Conservation (phyloP, 2,329 filamentous ascomycete species). For the Fusarium tupiense region DNA sequence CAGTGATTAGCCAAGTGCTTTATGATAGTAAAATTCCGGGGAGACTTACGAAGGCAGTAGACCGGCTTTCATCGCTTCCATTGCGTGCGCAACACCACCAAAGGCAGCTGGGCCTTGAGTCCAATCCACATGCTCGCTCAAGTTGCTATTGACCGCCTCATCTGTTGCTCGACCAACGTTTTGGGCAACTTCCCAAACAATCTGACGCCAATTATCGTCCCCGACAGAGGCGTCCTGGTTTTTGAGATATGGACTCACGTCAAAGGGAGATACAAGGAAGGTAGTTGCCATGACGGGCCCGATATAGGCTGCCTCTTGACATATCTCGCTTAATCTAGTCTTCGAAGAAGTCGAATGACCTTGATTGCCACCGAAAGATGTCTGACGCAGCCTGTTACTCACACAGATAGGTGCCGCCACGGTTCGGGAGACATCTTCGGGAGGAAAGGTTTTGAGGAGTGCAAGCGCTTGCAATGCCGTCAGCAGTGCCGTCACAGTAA, state of each 20-base stretch:
- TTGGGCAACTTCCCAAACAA: background rate
- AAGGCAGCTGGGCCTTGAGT: slow-evolving; percentile 7
- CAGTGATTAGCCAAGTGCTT: background rate
- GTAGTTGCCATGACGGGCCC: slow-evolving; percentile 6
- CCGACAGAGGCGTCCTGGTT: background rate
- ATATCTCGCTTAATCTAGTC: background rate
- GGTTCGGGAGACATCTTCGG: background rate
- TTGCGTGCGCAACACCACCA: background rate
- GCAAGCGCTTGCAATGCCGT: background rate
- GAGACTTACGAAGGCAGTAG: background rate
- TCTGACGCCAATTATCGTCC: background rate
- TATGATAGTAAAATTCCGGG: accelerated
- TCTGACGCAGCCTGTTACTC: background rate
- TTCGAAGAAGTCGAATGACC: background rate
- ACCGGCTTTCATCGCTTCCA: slow-evolving; percentile 5
- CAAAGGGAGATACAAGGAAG: background rate
- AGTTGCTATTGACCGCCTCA: background rate
- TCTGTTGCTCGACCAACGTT: background rate
- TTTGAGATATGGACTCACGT: background rate
- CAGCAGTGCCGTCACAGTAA: background rate
- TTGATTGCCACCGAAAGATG: background rate
- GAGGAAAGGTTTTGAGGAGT: background rate
- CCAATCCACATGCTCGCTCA: slow-evolving; percentile 7
- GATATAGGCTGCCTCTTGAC: background rate
- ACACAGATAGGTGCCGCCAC: background rate